A percentile compares a stretch with the other conserved stretches of the same genome.
phyloP scores from a whole-genome alignment of 768 basidiomycete species.

The Leccinum rimulosum region DNA sequence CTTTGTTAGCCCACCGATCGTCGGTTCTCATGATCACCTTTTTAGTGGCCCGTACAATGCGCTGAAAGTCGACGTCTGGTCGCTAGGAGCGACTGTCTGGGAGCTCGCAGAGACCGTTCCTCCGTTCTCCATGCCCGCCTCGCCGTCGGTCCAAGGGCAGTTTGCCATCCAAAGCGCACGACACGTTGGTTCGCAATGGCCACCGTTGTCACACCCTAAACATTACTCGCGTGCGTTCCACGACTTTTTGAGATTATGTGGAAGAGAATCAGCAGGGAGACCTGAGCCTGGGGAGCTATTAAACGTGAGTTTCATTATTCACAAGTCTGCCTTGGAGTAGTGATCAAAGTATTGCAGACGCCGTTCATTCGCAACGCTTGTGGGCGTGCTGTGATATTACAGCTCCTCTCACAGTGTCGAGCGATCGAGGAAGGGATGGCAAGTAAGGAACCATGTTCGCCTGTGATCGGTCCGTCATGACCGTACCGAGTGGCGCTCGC shows the following conservation, averaged over 20 bases:
- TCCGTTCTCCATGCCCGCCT: constrained; percentile 54
- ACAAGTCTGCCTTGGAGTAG: neutral
- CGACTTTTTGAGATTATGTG: constrained; percentile 68
- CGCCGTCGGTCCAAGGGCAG: constrained; percentile 16
- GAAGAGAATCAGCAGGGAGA: constrained; percentile 53
- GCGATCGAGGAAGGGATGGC: constrained; percentile 52
- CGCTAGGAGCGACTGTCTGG: constrained; percentile 81
- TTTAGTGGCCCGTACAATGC: constrained; percentile 66
- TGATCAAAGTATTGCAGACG: constrained; percentile 38
- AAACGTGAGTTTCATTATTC: constrained; percentile 43
- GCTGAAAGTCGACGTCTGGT: constrained; percentile 78
- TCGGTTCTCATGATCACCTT: constrained; percentile 9
- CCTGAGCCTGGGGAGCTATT: constrained; percentile 56
- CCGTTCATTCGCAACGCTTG: constrained; percentile 67
- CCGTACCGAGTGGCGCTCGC: neutral
- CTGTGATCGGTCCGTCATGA: neutral
- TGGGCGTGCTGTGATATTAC: constrained; percentile 63
- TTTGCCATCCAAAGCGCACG: constrained; percentile 40
- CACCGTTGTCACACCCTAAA: constrained; percentile 55
- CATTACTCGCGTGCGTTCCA: constrained; percentile 67
- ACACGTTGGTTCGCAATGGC: constrained; percentile 59
- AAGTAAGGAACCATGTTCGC: constrained; percentile 9
- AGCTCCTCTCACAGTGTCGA: constrained; percentile 65
- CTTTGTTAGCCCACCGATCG: neutral
- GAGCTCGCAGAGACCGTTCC: constrained; percentile 75